These are phyloP conservation scores for Fusarium lateritium DNA, from an alignment of 2,329 filamentous ascomycete genomes.

Conservation along the genomic window DNA sequence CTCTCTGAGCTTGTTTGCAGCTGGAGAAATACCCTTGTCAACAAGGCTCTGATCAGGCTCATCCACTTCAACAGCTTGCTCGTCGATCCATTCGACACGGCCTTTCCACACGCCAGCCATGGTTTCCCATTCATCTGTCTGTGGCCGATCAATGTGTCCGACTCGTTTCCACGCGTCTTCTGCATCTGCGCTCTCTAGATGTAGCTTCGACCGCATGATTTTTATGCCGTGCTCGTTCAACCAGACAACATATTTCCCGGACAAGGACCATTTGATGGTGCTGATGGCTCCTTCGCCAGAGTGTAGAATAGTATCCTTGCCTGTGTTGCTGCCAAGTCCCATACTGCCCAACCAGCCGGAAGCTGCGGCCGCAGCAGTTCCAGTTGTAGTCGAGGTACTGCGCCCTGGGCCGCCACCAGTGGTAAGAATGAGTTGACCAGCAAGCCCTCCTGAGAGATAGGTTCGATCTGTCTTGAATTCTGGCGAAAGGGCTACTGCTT, in stretches of 20 bases:
- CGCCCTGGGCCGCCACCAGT: conserved; percentile 83
- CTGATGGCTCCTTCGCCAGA: conserved; percentile 93
- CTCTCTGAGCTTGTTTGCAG: conserved; percentile 63
- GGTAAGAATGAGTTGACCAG: conserved; percentile 90
- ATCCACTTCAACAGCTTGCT: conserved; percentile 81
- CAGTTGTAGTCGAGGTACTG: conserved; percentile 89
- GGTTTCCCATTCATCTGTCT: conserved; percentile 90
- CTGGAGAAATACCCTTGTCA: conserved; percentile 59
- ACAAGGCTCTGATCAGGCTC: conserved; percentile 64
- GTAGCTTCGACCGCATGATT: conserved; percentile 92
- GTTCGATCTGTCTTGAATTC: conserved; percentile 91
- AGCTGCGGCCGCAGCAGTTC: conserved; percentile 85
- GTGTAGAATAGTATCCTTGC: conserved; percentile 89
- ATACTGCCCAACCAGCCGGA: conserved; percentile 94
- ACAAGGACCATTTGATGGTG: conserved; percentile 94
- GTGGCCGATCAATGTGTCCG: conserved; percentile 90
- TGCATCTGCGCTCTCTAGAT: conserved; percentile 80
- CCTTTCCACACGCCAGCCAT: conserved; percentile 98
- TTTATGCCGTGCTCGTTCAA: conserved; percentile 98
- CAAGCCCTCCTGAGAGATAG: conserved; percentile 91
- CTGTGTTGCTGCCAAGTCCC: conserved; percentile 82
- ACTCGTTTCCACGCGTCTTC: conserved; percentile 96
- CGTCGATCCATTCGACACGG: conserved; percentile 92
- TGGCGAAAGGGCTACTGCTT: conserved; percentile 93
- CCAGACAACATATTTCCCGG: conserved; percentile 94